phyloP scores from a whole-genome alignment of 2,329 filamentous ascomycete genomes.

The Aspergillus sp. region DNA sequence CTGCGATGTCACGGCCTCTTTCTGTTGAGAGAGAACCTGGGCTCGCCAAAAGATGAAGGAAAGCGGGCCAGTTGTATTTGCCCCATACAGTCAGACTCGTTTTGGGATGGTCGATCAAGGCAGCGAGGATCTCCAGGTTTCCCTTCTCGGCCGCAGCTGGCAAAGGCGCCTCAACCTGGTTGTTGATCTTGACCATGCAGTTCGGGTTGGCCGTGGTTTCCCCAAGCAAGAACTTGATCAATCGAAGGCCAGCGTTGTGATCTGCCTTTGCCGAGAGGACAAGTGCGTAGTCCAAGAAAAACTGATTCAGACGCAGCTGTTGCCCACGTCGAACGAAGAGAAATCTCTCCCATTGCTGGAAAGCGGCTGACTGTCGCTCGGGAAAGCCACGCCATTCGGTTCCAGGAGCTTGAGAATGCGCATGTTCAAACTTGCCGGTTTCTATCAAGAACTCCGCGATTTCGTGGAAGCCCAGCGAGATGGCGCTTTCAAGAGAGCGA shows the following conservation, averaged over 20 bases:
- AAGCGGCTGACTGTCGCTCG: background rate
- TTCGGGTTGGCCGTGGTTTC: background rate
- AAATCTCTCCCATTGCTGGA: constrained; percentile 5
- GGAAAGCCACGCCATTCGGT: background rate
- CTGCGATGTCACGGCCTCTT: background rate
- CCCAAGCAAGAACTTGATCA: background rate
- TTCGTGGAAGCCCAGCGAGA: constrained; percentile 1
- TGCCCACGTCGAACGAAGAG: background rate
- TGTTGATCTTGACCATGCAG: background rate
- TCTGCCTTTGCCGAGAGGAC: background rate
- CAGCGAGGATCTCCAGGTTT: background rate
- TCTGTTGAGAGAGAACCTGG: background rate
- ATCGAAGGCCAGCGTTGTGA: background rate
- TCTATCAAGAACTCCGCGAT: background rate
- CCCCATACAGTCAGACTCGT: background rate
- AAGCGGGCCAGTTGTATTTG: background rate
- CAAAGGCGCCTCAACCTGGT: background rate
- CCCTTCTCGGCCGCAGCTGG: background rate
- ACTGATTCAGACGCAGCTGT: background rate
- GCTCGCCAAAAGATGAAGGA: background rate
- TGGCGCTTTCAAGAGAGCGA: background rate
- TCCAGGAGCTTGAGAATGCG: background rate
- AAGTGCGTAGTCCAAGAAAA: background rate
- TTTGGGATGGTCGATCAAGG: background rate
- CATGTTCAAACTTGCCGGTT: background rate